A percentile compares a stretch with the other conserved stretches of the same genome.
phyloP scores from a whole-genome alignment of 1,284 basidiomycete genomes.

The Heterobasidion parviporum region DNA sequence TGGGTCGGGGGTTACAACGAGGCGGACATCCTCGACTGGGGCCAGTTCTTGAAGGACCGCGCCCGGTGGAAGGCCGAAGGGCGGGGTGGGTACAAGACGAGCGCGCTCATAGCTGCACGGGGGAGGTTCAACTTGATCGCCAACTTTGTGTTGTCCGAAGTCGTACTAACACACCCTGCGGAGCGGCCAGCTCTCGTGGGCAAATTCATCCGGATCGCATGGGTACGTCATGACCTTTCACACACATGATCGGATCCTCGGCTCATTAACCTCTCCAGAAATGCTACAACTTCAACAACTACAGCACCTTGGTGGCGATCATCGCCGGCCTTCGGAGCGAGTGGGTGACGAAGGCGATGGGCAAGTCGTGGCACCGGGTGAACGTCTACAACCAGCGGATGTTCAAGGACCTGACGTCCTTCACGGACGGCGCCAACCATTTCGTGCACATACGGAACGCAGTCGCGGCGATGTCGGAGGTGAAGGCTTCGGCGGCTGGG shows the following conservation, averaged over 20 bases:
- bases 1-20: conserved; percentile 53
- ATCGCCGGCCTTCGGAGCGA: conserved; percentile 72
- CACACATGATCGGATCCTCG: not conserved
- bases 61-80: conserved; percentile 62
- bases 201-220: conserved; percentile 84
- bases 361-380: conserved; percentile 59
- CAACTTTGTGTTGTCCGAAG: conserved; percentile 77
- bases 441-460: conserved; percentile 70
- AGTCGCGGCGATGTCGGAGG: conserved; percentile 57
- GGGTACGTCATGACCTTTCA: conserved; percentile 41
- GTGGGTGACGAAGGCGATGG: conserved; percentile 65
- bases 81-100: conserved; percentile 50
- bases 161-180: conserved; percentile 58
- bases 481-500: conserved; percentile 32
- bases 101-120: conserved; percentile 68
- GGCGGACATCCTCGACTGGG: conserved; percentile 77
- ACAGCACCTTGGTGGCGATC: conserved; percentile 75
- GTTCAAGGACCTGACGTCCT: conserved; percentile 67
- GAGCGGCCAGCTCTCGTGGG: conserved; percentile 62
- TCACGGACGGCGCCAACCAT: conserved; percentile 60
- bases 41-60: conserved; percentile 69
- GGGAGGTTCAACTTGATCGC: conserved; percentile 84
- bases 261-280: conserved; percentile 41
- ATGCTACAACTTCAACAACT: conserved; percentile 77
- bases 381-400: conserved; percentile 72